phyloP scores from a whole-genome alignment of 495 filamentous ascomycete species.

The Mycothermus thermophilus region DNA sequence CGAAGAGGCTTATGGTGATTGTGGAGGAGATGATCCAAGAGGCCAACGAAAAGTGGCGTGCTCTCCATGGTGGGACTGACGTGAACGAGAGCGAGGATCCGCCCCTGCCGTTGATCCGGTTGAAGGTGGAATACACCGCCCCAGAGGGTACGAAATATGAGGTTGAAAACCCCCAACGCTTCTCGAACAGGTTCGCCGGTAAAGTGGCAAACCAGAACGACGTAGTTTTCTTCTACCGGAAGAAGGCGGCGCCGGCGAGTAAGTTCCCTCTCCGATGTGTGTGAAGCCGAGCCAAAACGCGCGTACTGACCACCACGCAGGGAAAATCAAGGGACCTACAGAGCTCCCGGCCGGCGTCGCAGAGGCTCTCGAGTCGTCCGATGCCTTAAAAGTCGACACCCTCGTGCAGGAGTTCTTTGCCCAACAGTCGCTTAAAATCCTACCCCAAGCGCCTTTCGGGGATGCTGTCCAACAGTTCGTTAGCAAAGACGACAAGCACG shows the following conservation, averaged over 20 bases:
- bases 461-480: slow-evolving; percentile 91
- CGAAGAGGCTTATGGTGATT: slow-evolving; percentile 55
- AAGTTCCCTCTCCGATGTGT: slow-evolving; percentile 6
- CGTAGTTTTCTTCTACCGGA: slow-evolving; percentile 83
- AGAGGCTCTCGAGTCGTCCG: slow-evolving; percentile 45
- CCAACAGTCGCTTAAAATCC: slow-evolving; percentile 73
- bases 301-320: slow-evolving; percentile 8
- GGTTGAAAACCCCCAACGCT: slow-evolving; percentile 89
- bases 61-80: slow-evolving; percentile 44
- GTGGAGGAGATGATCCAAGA: slow-evolving; percentile 79
- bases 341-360: slow-evolving; percentile 45
- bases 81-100: slow-evolving; percentile 45
- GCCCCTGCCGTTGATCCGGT: slow-evolving; percentile 71
- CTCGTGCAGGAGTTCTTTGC: slow-evolving; percentile 75
- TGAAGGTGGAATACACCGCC: slow-evolving; percentile 82
- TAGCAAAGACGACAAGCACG: slow-evolving; percentile 88
- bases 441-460: slow-evolving; percentile 81
- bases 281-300: background rate
- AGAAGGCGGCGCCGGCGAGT: slow-evolving; percentile 45
- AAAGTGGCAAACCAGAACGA: slow-evolving; percentile 91
- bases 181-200: slow-evolving; percentile 82
- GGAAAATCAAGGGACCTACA: slow-evolving; percentile 23
- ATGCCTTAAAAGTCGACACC: slow-evolving; percentile 74
- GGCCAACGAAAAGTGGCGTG: slow-evolving; percentile 68
- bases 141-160: slow-evolving; percentile 80